Evolutionary conservation across 352 stramenopile genomes (phyloP).

Genomic region (Pythium dissotocum): DNA sequence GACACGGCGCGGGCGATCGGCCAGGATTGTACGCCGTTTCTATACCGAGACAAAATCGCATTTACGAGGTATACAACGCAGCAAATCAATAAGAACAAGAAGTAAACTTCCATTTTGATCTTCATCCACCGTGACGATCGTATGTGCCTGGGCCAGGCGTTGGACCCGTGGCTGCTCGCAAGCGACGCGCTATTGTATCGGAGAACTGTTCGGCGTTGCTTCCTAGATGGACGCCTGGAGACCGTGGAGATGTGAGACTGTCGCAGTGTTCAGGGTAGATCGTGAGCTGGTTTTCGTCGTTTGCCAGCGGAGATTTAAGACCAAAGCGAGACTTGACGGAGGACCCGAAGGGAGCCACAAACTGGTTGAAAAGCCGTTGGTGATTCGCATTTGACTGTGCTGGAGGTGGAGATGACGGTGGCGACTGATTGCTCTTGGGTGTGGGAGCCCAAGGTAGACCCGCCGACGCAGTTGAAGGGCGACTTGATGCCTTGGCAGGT

Average conservation of each 20-base stretch:
- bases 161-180: conserved; percentile 28
- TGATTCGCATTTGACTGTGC: conserved; percentile 2
- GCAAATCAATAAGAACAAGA: conserved; percentile 55
- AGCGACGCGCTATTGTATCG: conserved; percentile 29
- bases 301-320: not conserved
- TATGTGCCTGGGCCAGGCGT: conserved; percentile 41
- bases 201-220: conserved; percentile 42
- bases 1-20: conserved; percentile 45
- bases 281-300: conserved; percentile 14
- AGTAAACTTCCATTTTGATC: conserved; percentile 17
- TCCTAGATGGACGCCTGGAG: conserved; percentile 30
- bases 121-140: conserved; percentile 35
- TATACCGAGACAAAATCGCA: conserved; percentile 74
- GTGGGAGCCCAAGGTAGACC: not conserved
- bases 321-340: conserved; percentile 37
- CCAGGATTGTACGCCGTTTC: conserved; percentile 61
- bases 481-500: not conserved
- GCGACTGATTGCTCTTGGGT: not conserved
- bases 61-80: conserved; percentile 59
- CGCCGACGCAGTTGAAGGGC: not conserved
- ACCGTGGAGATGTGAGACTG: conserved; percentile 18
- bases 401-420: not conserved
- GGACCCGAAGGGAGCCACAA: conserved; percentile 35
- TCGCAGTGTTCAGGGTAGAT: conserved; percentile 35
- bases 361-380: conserved; percentile 18